Conservation (phyloP, 2,329 filamentous ascomycete species). For the Fusarium chaquense region DNA sequence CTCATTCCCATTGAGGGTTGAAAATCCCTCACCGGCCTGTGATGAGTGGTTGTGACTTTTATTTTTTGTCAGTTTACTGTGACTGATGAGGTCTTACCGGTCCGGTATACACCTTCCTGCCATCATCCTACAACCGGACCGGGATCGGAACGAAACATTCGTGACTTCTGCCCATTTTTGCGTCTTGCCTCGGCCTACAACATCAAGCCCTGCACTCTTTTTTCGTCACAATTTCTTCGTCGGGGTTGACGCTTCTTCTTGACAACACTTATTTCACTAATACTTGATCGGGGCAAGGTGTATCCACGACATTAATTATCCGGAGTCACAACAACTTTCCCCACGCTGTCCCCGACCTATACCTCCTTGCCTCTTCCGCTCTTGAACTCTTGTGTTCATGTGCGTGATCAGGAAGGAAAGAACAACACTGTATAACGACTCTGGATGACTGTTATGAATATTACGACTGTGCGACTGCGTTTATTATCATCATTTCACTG, state of each 20-base stretch:
- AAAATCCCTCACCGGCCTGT: conserved; percentile 12
- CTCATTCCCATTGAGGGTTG: conserved; percentile 52
- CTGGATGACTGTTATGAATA: conserved; percentile 49
- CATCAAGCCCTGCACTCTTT: conserved; percentile 9
- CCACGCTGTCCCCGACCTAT: neutral
- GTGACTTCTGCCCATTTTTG: conserved; percentile 14
- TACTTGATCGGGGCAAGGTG: conserved; percentile 30
- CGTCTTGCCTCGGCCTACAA: conserved; percentile 9
- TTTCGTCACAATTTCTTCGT: conserved; percentile 22
- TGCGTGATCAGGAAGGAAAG: conserved; percentile 6
- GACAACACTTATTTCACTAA: conserved; percentile 41
- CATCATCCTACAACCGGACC: conserved; percentile 28
- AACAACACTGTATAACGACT: conserved; percentile 45
- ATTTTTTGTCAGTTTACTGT: conserved; percentile 19
- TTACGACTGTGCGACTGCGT: conserved; percentile 43
- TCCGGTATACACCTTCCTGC: conserved; percentile 10
- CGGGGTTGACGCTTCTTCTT: conserved; percentile 31
- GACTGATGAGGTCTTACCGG: conserved; percentile 17
- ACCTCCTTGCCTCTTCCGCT: neutral
- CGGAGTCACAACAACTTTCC: conserved; percentile 20
- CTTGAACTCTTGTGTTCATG: conserved; percentile 14
- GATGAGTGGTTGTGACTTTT: conserved; percentile 12
- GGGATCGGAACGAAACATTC: conserved; percentile 19
- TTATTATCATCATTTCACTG: conserved; percentile 41
- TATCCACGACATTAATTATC: conserved; percentile 25